phyloP scores from a whole-genome alignment of 2,329 filamentous ascomycete species.

The Neoscytalidium dimidiatum region DNA sequence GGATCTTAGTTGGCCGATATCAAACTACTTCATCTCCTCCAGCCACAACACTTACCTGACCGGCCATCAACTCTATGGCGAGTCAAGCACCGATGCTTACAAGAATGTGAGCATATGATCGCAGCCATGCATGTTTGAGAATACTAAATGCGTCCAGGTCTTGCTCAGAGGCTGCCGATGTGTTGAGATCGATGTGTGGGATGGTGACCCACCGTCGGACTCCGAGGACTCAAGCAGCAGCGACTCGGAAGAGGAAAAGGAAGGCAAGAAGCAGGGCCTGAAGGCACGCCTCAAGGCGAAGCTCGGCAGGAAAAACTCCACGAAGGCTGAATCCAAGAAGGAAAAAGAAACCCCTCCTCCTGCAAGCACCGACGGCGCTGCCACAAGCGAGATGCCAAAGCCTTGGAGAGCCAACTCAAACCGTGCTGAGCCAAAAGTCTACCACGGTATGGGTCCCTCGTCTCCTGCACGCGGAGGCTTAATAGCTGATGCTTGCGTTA shows the following conservation, averaged over 20 bases:
- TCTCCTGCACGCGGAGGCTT: not conserved
- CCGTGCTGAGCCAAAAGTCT: conserved; percentile 71
- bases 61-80: conserved; percentile 81
- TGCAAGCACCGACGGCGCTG: not conserved
- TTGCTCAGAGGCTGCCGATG: conserved; percentile 79
- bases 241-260: conserved; percentile 28
- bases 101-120: conserved; percentile 59
- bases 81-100: conserved; percentile 77
- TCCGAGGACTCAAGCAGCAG: conserved; percentile 32
- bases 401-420: conserved; percentile 36
- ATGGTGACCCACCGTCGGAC: conserved; percentile 59
- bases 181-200: conserved; percentile 95
- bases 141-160: conserved; percentile 50
- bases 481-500: not conserved
- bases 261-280: conserved; percentile 28
- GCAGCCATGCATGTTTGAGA: not conserved
- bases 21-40: conserved; percentile 91
- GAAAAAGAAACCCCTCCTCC: conserved; percentile 25
- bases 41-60: conserved; percentile 93
- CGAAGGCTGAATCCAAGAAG: conserved; percentile 31
- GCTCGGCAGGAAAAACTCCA: conserved; percentile 35
- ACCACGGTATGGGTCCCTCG: conserved; percentile 60
- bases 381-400: conserved; percentile 25
- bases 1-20: conserved; percentile 70
- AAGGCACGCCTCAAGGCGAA: conserved; percentile 29